Evolutionary conservation across 2,329 filamentous ascomycete genomes (phyloP), one percentile per base, ranked within the genome.

Genomic region (Pyricularia sp.): DNA sequence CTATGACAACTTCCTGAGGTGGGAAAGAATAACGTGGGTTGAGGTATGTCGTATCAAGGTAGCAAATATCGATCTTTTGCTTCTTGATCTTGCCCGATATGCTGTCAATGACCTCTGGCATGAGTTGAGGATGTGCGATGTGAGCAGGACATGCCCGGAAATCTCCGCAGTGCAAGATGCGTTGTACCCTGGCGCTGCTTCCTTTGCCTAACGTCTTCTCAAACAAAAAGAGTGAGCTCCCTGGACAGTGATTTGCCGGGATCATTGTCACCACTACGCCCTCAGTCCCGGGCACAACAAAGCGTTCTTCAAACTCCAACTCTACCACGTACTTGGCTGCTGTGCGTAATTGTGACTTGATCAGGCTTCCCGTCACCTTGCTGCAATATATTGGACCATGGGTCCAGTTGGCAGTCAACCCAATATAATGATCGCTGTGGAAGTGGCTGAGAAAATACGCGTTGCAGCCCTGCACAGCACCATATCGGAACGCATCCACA

Each of bases 381-480:
- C 93, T 97, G 78, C 94, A 97, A 72, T 96, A 99, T 62, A 99
- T 97, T 0, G 93, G 93, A 0, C 94, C 94, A 73, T 99, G 93
- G 53, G 81, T 85, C 94, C 94, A 99, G 35, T 82, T 91, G 8
- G 89, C 86, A 12, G 91, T 94, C 12, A 99, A 78, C 2, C 94
- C 94, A 40, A 97, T 87, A 71, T 99, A 99, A 73, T 99, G 94
- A 73, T 99, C 94, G 71, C 92, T 97, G 75, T 99, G 94, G 70
- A 97, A 99, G 73, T 99, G 94, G 70, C 93, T 97, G 12, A 99
- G 82, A 70, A 99, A 99, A 73, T 99, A 99, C 1, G 93, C 94
- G 64, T 90, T 88, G 74, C 93, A 96, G 0, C 91, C 93, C 72
- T 96, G 84, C 0, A 99, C 91, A 9, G 93, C 91, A 2, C 94